Evolutionary conservation across 306 rosid species (phyloP).

Genomic region (Fragaria nilgerrensis): DNA sequence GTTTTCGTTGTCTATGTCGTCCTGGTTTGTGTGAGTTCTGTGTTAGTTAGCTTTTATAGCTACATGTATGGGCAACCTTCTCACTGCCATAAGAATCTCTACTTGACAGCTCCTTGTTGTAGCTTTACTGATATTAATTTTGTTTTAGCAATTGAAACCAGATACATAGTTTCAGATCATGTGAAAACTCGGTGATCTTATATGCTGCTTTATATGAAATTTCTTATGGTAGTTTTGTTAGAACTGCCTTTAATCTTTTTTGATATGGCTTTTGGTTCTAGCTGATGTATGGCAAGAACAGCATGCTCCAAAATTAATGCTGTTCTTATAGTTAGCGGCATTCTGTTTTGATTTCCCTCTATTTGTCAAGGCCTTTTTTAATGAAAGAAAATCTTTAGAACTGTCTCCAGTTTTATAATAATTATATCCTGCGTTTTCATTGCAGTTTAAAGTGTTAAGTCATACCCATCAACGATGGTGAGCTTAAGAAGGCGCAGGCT

Average conservation of each 20-base stretch:
- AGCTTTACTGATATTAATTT: background rate
- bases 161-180: background rate
- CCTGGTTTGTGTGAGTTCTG: constrained; percentile 19
- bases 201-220: background rate
- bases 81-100: background rate
- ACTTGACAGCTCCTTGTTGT: constrained; percentile 4
- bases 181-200: background rate
- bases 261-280: background rate
- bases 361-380: background rate
- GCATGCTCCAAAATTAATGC: background rate
- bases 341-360: background rate
- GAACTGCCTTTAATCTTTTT: background rate
- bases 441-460: background rate
- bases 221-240: background rate
- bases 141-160: background rate
- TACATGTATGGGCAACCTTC: constrained; percentile 6
- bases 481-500: constrained; percentile 97
- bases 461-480: constrained; percentile 52
- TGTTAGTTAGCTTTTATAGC: constrained; percentile 16
- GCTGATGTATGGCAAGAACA: background rate
- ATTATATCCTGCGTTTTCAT: background rate
- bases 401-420: background rate
- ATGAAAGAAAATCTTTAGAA: background rate
- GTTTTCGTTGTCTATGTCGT: constrained; percentile 1
- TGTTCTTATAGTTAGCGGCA: background rate